phyloP scores from a whole-genome alignment of 805 yeast genomes.

The Scheffersomyces stipitis region DNA sequence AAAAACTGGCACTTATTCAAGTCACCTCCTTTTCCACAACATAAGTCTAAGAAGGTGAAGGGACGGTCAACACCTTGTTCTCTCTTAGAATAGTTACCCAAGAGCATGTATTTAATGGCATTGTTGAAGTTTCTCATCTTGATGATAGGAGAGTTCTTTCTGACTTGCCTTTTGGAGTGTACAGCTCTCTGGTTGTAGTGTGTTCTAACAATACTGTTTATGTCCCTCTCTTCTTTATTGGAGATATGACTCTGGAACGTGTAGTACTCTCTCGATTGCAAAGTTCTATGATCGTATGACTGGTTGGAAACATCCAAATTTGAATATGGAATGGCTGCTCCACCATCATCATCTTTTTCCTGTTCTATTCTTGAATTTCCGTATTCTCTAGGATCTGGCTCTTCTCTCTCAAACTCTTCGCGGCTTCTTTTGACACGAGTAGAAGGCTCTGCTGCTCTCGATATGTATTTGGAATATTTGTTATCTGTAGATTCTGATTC shows the following conservation, averaged over 20 bases:
- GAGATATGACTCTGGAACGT: conserved; percentile 39
- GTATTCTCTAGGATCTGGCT: neutral
- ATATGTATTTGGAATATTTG: conserved; percentile 18
- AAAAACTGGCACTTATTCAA: conserved; percentile 83
- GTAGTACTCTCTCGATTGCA: conserved; percentile 21
- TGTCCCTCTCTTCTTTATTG: conserved; percentile 37
- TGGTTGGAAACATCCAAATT: conserved; percentile 4
- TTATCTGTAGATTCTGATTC: conserved; percentile 4
- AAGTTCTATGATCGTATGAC: neutral
- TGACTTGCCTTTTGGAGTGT: conserved; percentile 56
- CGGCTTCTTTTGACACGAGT: conserved; percentile 6
- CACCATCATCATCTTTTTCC: conserved; percentile 4
- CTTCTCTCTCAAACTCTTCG: neutral
- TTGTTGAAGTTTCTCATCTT: conserved; percentile 88
- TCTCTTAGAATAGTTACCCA: conserved; percentile 61
- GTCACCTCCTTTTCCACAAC: conserved; percentile 99
- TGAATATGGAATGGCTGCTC: conserved; percentile 2
- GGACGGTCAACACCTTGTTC: conserved; percentile 19
- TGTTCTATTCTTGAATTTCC: no score
- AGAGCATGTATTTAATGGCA: conserved; percentile 81
- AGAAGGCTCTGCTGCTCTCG: neutral
- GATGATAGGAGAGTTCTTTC: conserved; percentile 80
- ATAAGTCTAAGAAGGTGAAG: conserved; percentile 70
- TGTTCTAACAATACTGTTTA: conserved; percentile 69
- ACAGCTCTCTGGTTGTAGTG: conserved; percentile 87